These are phyloP conservation scores for Coriaria nepalensis DNA, from an alignment of 306 rosid genomes.

Conservation along the genomic window DNA sequence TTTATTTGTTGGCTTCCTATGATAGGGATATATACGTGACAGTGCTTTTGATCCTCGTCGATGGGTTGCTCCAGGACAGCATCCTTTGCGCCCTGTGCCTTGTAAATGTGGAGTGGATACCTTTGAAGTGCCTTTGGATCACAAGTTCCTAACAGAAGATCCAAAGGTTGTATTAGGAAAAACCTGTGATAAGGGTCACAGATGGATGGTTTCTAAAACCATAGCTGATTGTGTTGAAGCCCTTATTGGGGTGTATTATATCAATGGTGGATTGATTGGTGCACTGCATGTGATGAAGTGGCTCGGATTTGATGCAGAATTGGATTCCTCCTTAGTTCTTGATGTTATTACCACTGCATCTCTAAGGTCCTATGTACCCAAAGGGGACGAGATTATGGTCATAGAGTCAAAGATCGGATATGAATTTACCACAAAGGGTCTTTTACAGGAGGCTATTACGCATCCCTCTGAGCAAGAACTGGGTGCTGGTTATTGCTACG, in stretches of 20 bases:
- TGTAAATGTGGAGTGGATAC: slow-evolving; percentile 80
- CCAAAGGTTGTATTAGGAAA: slow-evolving; percentile 60
- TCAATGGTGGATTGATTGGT: slow-evolving; percentile 65
- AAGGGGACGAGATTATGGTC: slow-evolving; percentile 35
- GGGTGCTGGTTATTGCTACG: slow-evolving; percentile 53
- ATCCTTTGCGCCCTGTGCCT: slow-evolving; percentile 30
- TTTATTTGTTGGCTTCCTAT: too few species aligned
- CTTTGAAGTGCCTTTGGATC: slow-evolving; percentile 61
- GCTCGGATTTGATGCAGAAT: slow-evolving; percentile 59
- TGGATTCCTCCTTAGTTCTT: slow-evolving; percentile 49
- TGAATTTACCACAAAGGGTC: slow-evolving; percentile 67
- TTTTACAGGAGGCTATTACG: slow-evolving; percentile 69
- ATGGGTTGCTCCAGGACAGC: slow-evolving; percentile 92
- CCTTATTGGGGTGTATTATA: slow-evolving; percentile 79
- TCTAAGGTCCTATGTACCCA: slow-evolving; percentile 37
- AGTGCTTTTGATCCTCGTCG: slow-evolving; percentile 91
- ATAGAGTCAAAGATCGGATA: slow-evolving; percentile 63
- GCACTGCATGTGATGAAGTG: slow-evolving; percentile 76
- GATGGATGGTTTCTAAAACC: slow-evolving; percentile 86
- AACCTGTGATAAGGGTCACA: slow-evolving; percentile 75
- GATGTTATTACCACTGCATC: slow-evolving; percentile 59
- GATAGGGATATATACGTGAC: slow-evolving; percentile 68
- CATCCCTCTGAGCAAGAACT: slow-evolving; percentile 53
- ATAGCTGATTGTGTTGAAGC: slow-evolving; percentile 92
- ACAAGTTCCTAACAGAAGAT: slow-evolving; percentile 57